These are phyloP conservation scores for Phaeotremella skinneri DNA, from an alignment of 768 basidiomycete genomes.

Conservation along the genomic window DNA sequence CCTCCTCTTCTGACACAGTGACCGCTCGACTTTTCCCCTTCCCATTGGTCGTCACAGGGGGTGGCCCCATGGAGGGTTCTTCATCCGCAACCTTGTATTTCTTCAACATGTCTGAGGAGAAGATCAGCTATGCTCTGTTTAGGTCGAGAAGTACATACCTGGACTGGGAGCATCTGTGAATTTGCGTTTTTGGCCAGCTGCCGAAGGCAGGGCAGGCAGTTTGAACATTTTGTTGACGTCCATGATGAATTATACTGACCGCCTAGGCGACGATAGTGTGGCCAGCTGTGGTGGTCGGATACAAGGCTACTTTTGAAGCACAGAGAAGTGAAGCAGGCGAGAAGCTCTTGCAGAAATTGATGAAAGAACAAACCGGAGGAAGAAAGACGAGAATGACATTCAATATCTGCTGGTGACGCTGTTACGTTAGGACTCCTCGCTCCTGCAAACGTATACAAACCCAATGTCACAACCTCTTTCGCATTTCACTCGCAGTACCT, in stretches of 20 bases:
- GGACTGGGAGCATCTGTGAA: conserved; percentile 31
- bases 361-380: background rate
- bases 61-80: conserved; percentile 8
- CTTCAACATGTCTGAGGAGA: conserved; percentile 36
- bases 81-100: conserved; percentile 22
- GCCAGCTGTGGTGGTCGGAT: background rate
- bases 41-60: conserved; percentile 22
- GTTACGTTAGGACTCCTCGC: no score
- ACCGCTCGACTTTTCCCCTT: conserved; percentile 28
- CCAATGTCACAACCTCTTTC: no score
- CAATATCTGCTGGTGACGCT: no score
- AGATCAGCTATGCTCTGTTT: background rate
- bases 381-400: background rate
- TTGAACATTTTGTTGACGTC: conserved; percentile 50
- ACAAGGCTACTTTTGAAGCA: no score
- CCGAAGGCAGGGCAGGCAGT: conserved; percentile 41
- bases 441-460: no score
- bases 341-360: conserved; percentile 3
- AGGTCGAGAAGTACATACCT: conserved; percentile 20
- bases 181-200: conserved; percentile 38
- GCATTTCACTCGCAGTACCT: no score
- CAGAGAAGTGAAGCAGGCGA: no score
- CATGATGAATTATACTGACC: no score
- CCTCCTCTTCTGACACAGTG: conserved; percentile 61
- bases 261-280: no score